Evolutionary conservation across 345 rosid genomes (phyloP).

Genomic region (Barbarea vulgaris): DNA sequence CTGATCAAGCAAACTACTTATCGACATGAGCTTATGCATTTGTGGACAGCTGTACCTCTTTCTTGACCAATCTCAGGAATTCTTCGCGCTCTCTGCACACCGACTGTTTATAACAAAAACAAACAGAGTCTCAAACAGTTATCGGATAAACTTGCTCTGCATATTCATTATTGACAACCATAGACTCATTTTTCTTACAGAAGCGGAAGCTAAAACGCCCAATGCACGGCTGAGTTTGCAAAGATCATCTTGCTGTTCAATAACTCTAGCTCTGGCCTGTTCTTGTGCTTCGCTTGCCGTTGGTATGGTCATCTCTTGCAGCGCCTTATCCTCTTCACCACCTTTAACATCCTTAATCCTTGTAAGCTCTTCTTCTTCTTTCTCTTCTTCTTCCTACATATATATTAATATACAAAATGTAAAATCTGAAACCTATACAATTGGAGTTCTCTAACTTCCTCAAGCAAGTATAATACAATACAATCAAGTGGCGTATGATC

Average conservation of each 20-base stretch:
- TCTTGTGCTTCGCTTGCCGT: conserved; percentile 75
- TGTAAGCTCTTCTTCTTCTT: conserved; percentile 73
- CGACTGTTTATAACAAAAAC: conserved; percentile 56
- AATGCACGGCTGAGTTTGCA: conserved; percentile 83
- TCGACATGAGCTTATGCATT: neutral
- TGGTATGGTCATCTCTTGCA: conserved; percentile 70
- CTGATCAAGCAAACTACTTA: conserved; percentile 14
- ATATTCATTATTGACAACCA: conserved; percentile 16
- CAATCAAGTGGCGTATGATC: conserved; percentile 16
- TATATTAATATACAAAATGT: conserved; percentile 22
- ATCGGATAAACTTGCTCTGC: conserved; percentile 6
- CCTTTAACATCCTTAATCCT: conserved; percentile 59
- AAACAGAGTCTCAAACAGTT: conserved; percentile 28
- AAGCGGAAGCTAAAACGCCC: conserved; percentile 92
- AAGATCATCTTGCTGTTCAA: conserved; percentile 76
- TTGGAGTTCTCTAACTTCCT: conserved; percentile 17
- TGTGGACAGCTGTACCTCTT: conserved; percentile 63
- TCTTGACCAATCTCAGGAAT: conserved; percentile 77
- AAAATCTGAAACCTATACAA: neutral
- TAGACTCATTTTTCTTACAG: conserved; percentile 56
- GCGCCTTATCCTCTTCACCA: conserved; percentile 68
- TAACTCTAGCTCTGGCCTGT: conserved; percentile 67
- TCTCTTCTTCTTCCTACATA: conserved; percentile 83
- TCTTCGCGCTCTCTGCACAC: conserved; percentile 91
- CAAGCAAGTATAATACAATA: conserved; percentile 20